These are phyloP conservation scores for Starmerella gropengiesseri DNA, from an alignment of 805 yeast genomes.

Conservation along the genomic window DNA sequence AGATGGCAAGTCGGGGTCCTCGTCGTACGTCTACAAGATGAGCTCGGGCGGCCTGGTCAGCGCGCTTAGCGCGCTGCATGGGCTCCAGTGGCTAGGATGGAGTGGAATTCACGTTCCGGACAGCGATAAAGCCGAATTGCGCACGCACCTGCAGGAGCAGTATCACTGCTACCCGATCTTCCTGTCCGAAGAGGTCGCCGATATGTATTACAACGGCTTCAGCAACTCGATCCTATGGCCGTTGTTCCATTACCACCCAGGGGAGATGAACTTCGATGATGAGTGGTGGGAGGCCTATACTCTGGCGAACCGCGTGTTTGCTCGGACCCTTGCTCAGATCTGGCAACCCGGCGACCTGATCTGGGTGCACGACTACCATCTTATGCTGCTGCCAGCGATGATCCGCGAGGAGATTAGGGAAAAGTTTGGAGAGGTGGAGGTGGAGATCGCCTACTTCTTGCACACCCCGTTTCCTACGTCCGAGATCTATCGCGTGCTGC, in stretches of 20 bases:
- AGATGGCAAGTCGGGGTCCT: constrained; percentile 11
- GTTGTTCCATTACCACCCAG: constrained; percentile 95
- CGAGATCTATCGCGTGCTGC: constrained; percentile 89
- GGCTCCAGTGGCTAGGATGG: constrained; percentile 88
- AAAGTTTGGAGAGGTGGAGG: constrained; percentile 36
- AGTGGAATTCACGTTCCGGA: constrained; percentile 78
- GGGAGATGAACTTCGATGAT: constrained; percentile 97
- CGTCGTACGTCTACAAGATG: constrained; percentile 65
- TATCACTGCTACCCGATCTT: constrained; percentile 88
- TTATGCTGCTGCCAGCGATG: constrained; percentile 89
- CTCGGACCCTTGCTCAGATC: constrained; percentile 55
- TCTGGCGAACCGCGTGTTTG: constrained; percentile 79
- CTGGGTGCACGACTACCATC: constrained; percentile 97
- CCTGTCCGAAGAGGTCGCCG: constrained; percentile 80
- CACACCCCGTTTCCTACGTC: constrained; percentile 98
- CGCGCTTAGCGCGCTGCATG: constrained; percentile 85
- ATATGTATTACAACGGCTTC: constrained; percentile 92
- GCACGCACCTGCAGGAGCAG: constrained; percentile 55
- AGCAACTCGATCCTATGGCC: constrained; percentile 96
- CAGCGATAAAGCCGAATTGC: constrained; percentile 57
- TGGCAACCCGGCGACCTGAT: constrained; percentile 76
- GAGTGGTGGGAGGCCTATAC: constrained; percentile 96
- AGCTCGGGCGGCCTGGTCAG: constrained; percentile 97
- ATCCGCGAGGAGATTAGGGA: constrained; percentile 48
- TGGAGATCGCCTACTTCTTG: constrained; percentile 81